Evolutionary conservation across 768 basidiomycete species (phyloP).

Genomic region (Russula abietina): DNA sequence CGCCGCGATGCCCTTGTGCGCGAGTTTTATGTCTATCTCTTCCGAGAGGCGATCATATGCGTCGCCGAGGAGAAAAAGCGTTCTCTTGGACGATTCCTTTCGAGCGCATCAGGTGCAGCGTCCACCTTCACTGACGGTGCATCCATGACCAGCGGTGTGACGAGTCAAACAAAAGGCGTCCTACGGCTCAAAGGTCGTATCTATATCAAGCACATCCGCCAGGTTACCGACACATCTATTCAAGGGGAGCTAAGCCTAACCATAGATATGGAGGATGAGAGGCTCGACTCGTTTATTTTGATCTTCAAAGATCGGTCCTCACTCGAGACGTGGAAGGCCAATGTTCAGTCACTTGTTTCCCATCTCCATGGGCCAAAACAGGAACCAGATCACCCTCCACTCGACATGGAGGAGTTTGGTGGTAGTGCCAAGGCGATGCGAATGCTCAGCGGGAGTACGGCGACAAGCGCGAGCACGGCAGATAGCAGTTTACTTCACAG

Average conservation of each 20-base stretch:
- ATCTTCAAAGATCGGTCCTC: slow-evolving; percentile 89
- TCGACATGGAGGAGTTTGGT: slow-evolving; percentile 62
- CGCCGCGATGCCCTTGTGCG: slow-evolving; percentile 84
- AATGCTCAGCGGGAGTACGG: slow-evolving; percentile 70
- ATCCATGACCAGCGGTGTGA: slow-evolving; percentile 23
- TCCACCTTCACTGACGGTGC: slow-evolving; percentile 49
- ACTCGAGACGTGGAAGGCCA: slow-evolving; percentile 82
- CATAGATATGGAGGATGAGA: slow-evolving; percentile 96
- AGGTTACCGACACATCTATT: slow-evolving; percentile 73
- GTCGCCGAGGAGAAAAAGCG: slow-evolving; percentile 89
- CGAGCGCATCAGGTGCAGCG: slow-evolving; percentile 40
- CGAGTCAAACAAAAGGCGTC: slow-evolving; percentile 49
- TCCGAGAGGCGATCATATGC: slow-evolving; percentile 96
- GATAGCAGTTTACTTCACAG: slow-evolving; percentile 63
- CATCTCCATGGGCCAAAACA: slow-evolving; percentile 50
- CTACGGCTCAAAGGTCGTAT: slow-evolving; percentile 92
- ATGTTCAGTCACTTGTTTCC: slow-evolving; percentile 72
- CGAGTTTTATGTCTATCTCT: slow-evolving; percentile 95
- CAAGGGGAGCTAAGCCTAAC: slow-evolving; percentile 87
- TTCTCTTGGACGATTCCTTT: slow-evolving; percentile 66
- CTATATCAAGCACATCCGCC: slow-evolving; percentile 90
- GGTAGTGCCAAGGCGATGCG: slow-evolving; percentile 70
- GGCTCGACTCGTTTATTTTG: slow-evolving; percentile 89
- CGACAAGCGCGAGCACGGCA: slow-evolving; percentile 48
- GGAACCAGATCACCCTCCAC: slow-evolving; percentile 33